A percentile compares a stretch with the other conserved stretches of the same genome.
Evolutionary conservation across 441 rosid genomes (phyloP).

Genomic region (Populus hybrid): DNA sequence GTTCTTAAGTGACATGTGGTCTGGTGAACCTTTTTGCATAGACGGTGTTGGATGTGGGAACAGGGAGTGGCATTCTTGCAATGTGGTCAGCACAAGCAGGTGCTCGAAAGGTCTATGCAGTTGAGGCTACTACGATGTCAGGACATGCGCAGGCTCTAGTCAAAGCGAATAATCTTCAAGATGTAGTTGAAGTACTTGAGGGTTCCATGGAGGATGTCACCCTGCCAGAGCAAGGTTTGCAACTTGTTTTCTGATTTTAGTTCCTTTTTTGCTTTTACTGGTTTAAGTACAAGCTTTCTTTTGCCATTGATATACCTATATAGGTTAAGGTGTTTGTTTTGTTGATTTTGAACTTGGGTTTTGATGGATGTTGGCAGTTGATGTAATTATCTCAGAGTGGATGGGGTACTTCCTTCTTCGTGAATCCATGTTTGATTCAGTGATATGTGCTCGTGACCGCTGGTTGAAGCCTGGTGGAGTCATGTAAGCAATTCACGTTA

Average conservation of each 20-base stretch:
- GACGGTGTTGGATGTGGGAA: slow-evolving; percentile 94
- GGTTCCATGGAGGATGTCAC: slow-evolving; percentile 79
- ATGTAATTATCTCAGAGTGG: slow-evolving; percentile 98
- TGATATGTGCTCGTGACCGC: slow-evolving; percentile 93
- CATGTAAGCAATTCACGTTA: slow-evolving; percentile 53
- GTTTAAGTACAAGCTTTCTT: not conserved
- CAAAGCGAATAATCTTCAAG: slow-evolving; percentile 65
- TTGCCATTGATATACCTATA: not conserved
- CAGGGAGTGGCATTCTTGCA: slow-evolving; percentile 98
- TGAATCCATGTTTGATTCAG: slow-evolving; percentile 99
- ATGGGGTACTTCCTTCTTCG: slow-evolving; percentile 98
- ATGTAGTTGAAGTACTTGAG: slow-evolving; percentile 80
- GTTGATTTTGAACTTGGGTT: slow-evolving; percentile 4
- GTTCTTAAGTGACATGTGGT: not conserved
- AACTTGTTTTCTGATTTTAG: not conserved
- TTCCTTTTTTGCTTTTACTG: not conserved
- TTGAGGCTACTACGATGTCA: slow-evolving; percentile 92
- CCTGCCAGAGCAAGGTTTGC: slow-evolving; percentile 85
- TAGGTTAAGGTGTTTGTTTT: not conserved
- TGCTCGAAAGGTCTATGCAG: slow-evolving; percentile 94
- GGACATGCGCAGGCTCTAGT: slow-evolving; percentile 89
- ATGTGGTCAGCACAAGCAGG: slow-evolving; percentile 99
- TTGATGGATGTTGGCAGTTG: slow-evolving; percentile 55
- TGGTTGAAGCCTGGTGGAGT: slow-evolving; percentile 93
- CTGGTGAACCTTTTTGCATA: slow-evolving; percentile 24